Conservation (phyloP, 441 rosid species). For the Gossypium davidsonii region DNA sequence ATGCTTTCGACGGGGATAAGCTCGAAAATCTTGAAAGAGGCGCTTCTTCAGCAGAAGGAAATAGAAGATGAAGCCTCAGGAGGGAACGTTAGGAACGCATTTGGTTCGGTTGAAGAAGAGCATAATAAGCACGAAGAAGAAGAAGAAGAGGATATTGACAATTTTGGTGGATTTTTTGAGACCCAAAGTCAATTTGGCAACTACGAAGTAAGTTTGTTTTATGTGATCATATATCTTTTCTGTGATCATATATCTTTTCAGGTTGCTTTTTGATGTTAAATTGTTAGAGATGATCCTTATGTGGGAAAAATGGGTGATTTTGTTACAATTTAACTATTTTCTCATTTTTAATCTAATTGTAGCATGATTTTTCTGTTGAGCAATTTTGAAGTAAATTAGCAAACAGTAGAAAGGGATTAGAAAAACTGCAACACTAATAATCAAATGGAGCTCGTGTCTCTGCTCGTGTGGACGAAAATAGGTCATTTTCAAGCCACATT, state of each 20-base stretch:
- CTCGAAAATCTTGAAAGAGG: conserved; percentile 77
- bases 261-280: not conserved
- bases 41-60: conserved; percentile 75
- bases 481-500: too few species aligned
- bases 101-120: conserved; percentile 37
- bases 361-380: not conserved
- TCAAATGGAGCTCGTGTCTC: not conserved
- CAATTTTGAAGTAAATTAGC: not conserved
- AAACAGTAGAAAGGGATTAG: not conserved
- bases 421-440: not conserved
- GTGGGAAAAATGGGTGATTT: not conserved
- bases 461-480: too few species aligned
- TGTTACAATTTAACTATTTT: not conserved
- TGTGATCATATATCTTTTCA: not conserved
- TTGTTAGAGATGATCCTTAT: not conserved
- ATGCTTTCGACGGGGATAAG: conserved; percentile 61
- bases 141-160: conserved; percentile 50
- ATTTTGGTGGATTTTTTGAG: conserved; percentile 59
- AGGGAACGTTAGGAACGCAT: conserved; percentile 25
- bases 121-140: conserved; percentile 24
- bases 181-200: conserved; percentile 51
- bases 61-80: conserved; percentile 55
- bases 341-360: too few species aligned
- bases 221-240: not conserved
- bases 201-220: conserved; percentile 37